These are phyloP conservation scores for Kickxella alabastrina DNA, from an alignment of 192 early-diverging fungal genomes.

Conservation along the genomic window DNA sequence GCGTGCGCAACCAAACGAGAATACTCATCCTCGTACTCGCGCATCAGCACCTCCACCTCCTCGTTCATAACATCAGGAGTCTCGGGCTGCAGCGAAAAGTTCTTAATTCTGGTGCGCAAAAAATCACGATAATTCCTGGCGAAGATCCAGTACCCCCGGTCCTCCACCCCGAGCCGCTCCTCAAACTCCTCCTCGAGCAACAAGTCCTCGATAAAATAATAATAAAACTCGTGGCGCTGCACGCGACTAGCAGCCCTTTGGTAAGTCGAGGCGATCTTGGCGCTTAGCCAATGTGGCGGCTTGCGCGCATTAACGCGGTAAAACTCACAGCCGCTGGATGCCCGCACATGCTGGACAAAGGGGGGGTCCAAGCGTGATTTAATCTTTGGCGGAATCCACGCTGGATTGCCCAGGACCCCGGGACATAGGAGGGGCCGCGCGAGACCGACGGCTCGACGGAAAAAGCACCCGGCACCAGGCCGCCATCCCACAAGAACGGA, in stretches of 20 bases:
- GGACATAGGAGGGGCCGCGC: constrained; percentile 7
- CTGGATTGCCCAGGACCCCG: constrained; percentile 34
- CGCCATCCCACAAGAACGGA: constrained; percentile 5
- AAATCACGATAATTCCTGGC: constrained; percentile 46
- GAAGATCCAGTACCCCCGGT: constrained; percentile 39
- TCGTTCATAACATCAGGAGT: constrained; percentile 1
- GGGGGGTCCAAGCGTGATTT: constrained; percentile 28
- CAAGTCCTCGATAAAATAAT: constrained; percentile 30
- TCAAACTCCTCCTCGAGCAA: constrained; percentile 49
- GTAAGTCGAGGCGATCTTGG: constrained; percentile 20
- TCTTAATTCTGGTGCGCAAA: constrained; percentile 27
- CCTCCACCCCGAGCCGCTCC: constrained; percentile 28
- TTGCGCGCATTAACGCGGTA: constrained; percentile 38
- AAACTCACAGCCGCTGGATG: constrained; percentile 41
- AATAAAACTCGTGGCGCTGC: constrained; percentile 38
- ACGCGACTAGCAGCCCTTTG: constrained; percentile 7
- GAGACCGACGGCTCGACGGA: constrained; percentile 11
- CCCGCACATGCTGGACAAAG: constrained; percentile 37
- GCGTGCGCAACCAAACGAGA: constrained; percentile 6
- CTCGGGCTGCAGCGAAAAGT: constrained; percentile 1
- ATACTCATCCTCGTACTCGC: constrained; percentile 15
- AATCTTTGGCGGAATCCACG: constrained; percentile 40
- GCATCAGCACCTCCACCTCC: neutral
- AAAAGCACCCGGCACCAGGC: constrained; percentile 39
- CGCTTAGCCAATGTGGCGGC: constrained; percentile 42